Conservation (phyloP, 2,329 filamentous ascomycete species). For the Epichloe amarillans region DNA sequence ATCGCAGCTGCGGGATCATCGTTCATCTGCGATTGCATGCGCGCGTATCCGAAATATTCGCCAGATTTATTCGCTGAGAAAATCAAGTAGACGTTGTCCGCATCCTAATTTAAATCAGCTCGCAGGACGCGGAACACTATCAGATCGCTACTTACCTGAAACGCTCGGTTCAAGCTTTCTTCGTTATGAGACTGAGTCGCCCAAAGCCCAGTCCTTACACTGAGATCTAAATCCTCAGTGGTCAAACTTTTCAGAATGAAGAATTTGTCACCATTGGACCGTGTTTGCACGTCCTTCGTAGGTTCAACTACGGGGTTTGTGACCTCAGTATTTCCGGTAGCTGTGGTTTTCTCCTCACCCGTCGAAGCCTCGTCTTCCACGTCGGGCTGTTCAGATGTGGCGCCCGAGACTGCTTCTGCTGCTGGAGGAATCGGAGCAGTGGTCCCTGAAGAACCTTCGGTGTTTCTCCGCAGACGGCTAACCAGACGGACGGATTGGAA, state of each 20-base stretch:
- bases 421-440: conserved; percentile 43
- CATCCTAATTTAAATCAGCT: conserved; percentile 34
- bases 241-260: conserved; percentile 92
- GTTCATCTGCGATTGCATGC: conserved; percentile 76
- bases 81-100: conserved; percentile 77
- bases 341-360: conserved; percentile 5
- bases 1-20: conserved; percentile 59
- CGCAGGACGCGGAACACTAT: background rate
- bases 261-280: conserved; percentile 30
- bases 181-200: conserved; percentile 93
- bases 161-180: conserved; percentile 67
- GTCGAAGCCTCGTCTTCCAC: background rate
- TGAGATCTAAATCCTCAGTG: conserved; percentile 76
- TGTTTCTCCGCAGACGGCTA: conserved; percentile 58
- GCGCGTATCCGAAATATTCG: conserved; percentile 90
- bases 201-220: conserved; percentile 80
- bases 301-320: background rate
- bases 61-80: conserved; percentile 97
- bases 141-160: conserved; percentile 44
- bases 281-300: background rate
- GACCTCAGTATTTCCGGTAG: conserved; percentile 1
- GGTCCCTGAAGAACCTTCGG: conserved; percentile 31
- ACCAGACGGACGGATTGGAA: conserved; percentile 80
- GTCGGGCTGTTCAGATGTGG: background rate
- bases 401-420: conserved; percentile 15